These are phyloP conservation scores for Trypanosoma melophagium DNA, from an alignment of 208 protist species.

Conservation along the genomic window DNA sequence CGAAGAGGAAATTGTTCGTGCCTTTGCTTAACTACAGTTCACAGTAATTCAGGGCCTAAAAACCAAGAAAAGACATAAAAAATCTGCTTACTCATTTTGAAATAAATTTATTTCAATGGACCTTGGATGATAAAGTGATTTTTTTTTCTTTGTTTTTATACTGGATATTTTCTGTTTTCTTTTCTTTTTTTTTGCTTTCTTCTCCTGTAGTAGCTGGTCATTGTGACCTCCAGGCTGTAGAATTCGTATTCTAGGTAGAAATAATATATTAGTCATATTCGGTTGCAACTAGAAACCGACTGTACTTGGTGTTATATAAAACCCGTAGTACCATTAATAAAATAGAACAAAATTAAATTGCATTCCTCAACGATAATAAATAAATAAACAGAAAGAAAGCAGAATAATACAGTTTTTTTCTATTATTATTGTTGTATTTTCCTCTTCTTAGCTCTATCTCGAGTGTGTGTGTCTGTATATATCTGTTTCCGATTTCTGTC, in stretches of 20 bases:
- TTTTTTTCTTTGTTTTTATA: too few species aligned
- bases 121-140: too few species aligned
- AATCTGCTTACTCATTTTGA: neutral
- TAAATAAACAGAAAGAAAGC: constrained; percentile 4
- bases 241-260: too few species aligned
- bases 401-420: neutral
- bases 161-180: too few species aligned
- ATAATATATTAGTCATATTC: neutral
- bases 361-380: neutral
- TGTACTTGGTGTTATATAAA: too few species aligned
- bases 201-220: too few species aligned
- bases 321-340: too few species aligned
- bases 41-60: neutral
- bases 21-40: constrained; percentile 9
- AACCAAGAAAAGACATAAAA: constrained; percentile 14
- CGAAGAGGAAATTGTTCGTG: constrained; percentile 39
- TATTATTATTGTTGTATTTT: neutral
- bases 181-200: too few species aligned
- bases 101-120: too few species aligned
- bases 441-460: neutral
- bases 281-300: too few species aligned
- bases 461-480: neutral
- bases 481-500: neutral
- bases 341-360: neutral
- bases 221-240: too few species aligned